Conservation (phyloP, 352 stramenopile species). For the Pythium grandisporangium region DNA sequence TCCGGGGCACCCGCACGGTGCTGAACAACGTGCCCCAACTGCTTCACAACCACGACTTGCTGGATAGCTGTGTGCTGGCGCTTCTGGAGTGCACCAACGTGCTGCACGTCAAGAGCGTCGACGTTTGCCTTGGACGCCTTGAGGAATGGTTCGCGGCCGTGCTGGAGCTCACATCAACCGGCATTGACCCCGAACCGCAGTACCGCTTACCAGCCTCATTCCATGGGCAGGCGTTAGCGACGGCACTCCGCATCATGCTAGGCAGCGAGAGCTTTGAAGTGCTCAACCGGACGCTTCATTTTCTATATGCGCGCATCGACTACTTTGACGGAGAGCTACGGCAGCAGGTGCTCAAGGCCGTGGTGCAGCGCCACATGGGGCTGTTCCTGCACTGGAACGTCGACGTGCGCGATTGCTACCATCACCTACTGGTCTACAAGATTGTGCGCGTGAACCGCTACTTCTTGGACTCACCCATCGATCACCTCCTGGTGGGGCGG, state of each 20-base stretch:
- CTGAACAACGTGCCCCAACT: slow-evolving; percentile 42
- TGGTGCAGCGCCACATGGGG: slow-evolving; percentile 70
- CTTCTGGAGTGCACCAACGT: slow-evolving; percentile 74
- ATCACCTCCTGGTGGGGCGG: slow-evolving; percentile 52
- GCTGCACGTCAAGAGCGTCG: slow-evolving; percentile 48
- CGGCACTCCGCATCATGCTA: slow-evolving; percentile 57
- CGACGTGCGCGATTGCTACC: slow-evolving; percentile 60
- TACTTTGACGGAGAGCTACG: slow-evolving; percentile 64
- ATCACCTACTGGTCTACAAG: slow-evolving; percentile 69
- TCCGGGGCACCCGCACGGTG: slow-evolving; percentile 42
- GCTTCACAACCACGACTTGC: slow-evolving; percentile 45
- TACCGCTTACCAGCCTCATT: slow-evolving; percentile 39
- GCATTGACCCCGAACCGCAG: slow-evolving; percentile 17
- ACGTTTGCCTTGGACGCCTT: slow-evolving; percentile 42
- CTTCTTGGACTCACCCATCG: slow-evolving; percentile 51
- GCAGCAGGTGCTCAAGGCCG: slow-evolving; percentile 49
- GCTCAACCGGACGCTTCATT: slow-evolving; percentile 45
- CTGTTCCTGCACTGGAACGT: slow-evolving; percentile 75
- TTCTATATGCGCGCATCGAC: slow-evolving; percentile 68
- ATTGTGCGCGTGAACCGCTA: slow-evolving; percentile 47
- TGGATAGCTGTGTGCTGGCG: slow-evolving; percentile 56
- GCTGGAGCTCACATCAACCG: slow-evolving; percentile 9
- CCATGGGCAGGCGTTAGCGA: slow-evolving; percentile 37
- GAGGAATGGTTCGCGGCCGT: slow-evolving; percentile 60
- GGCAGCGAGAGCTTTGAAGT: slow-evolving; percentile 70